A percentile compares a stretch with the other conserved stretches of the same genome.
phyloP scores from a whole-genome alignment of 2,329 filamentous ascomycete genomes.

The Fusarium sp. region DNA sequence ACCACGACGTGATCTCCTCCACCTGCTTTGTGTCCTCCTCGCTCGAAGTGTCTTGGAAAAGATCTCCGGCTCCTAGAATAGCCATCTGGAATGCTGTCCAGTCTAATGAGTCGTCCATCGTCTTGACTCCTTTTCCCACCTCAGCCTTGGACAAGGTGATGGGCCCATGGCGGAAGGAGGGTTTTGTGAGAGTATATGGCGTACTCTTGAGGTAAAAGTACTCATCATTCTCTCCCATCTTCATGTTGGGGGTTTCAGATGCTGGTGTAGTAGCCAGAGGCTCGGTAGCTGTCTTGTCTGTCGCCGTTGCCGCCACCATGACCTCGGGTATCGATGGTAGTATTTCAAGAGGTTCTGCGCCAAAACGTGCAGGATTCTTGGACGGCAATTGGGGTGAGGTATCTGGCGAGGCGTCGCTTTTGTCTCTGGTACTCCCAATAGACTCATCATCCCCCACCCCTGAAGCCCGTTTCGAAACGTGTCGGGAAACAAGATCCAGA shows the following conservation, averaged over 20 bases:
- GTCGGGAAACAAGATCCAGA: slow-evolving; percentile 45
- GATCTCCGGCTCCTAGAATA: slow-evolving; percentile 68
- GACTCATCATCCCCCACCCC: slow-evolving; percentile 7
- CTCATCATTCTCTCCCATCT: slow-evolving; percentile 57
- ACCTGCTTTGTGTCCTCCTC: slow-evolving; percentile 61
- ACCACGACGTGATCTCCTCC: slow-evolving; percentile 65
- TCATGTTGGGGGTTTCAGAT: slow-evolving; percentile 24
- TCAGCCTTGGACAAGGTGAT: slow-evolving; percentile 66
- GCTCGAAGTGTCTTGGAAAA: slow-evolving; percentile 59
- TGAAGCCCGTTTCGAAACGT: slow-evolving; percentile 40
- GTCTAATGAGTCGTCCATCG: slow-evolving; percentile 66
- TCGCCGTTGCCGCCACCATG: slow-evolving; percentile 23
- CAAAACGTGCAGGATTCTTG: slow-evolving; percentile 43
- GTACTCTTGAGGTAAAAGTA: slow-evolving; percentile 64
- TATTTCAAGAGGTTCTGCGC: slow-evolving; percentile 12
- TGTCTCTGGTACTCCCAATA: slow-evolving; percentile 14
- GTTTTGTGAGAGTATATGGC: slow-evolving; percentile 63
- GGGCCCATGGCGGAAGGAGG: slow-evolving; percentile 66
- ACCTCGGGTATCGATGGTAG: slow-evolving; percentile 48
- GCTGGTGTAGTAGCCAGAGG: slow-evolving; percentile 11
- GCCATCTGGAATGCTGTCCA: slow-evolving; percentile 77
- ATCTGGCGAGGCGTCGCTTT: slow-evolving; percentile 1
- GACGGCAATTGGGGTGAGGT: slow-evolving; percentile 33
- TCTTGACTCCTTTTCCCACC: slow-evolving; percentile 54
- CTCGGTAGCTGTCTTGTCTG: slow-evolving; percentile 21